Conservation (phyloP, 768 basidiomycete genomes). For the Xanthoconium stramineum region DNA sequence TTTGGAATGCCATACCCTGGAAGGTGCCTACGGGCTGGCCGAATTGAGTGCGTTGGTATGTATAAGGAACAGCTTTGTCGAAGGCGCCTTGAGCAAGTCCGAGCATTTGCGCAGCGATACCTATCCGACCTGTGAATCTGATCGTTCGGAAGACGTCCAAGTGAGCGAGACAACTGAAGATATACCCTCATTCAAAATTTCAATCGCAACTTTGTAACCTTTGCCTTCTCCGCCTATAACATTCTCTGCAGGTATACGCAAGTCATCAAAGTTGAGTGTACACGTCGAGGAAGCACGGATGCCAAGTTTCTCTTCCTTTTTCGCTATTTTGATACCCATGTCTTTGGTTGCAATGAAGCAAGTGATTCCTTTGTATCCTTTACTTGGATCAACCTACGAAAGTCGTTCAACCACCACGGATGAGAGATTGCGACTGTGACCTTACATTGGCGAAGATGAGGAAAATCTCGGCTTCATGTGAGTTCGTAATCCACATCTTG, state of each 20-base stretch:
- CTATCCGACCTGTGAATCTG: constrained; percentile 66
- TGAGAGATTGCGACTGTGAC: not conserved
- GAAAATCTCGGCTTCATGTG: constrained; percentile 85
- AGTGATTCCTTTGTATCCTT: constrained; percentile 99
- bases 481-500: constrained; percentile 99
- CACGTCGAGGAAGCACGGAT: constrained; percentile 97
- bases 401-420: not conserved
- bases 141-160: not conserved
- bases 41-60: constrained; percentile 92
- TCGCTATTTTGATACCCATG: constrained; percentile 95
- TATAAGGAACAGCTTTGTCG: constrained; percentile 91
- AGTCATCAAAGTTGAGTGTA: constrained; percentile 89
- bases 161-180: not conserved
- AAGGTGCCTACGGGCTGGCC: constrained; percentile 91
- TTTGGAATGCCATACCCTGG: constrained; percentile 95
- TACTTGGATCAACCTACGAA: constrained; percentile 71
- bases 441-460: constrained; percentile 92
- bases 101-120: constrained; percentile 98
- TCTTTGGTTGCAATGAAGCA: constrained; percentile 96
- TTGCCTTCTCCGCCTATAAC: constrained; percentile 88
- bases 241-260: constrained; percentile 82
- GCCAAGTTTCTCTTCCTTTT: constrained; percentile 98
- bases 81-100: constrained; percentile 98
- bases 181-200: constrained; percentile 89
- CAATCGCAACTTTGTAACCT: constrained; percentile 96